Evolutionary conservation across 768 basidiomycete species (phyloP).

Genomic region (Suillus plorans): DNA sequence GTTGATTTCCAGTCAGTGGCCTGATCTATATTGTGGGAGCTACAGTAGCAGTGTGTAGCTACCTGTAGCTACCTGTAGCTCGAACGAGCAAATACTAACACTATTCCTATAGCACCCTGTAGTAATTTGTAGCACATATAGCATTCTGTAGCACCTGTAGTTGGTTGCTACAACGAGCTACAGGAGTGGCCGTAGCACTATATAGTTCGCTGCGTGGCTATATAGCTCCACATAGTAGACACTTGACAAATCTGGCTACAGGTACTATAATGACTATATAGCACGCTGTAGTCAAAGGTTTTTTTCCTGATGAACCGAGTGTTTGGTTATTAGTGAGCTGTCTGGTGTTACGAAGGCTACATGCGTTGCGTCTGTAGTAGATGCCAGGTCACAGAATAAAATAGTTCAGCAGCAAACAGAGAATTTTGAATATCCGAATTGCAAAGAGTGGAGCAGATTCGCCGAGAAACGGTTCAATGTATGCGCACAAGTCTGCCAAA

Average conservation of each 20-base stretch:
- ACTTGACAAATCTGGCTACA: not conserved
- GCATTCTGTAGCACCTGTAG: not conserved
- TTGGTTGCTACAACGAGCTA: not conserved
- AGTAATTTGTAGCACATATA: not conserved
- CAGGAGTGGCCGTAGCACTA: not conserved
- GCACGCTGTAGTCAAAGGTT: not conserved
- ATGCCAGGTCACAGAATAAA: no score
- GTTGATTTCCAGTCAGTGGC: not conserved
- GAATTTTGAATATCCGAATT: no score
- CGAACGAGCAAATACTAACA: not conserved
- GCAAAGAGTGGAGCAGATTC: no score
- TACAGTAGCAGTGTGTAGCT: not conserved
- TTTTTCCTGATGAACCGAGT: not conserved
- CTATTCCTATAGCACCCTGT: not conserved
- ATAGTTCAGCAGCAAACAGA: no score
- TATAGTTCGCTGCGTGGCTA: not conserved
- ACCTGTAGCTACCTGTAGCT: not conserved
- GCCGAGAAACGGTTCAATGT: no score
- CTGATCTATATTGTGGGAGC: not conserved
- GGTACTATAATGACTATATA: not conserved
- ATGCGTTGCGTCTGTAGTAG: no score
- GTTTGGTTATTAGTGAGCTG: no score
- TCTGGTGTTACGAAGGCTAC: no score
- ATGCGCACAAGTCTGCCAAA: no score
- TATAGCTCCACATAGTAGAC: not conserved